Evolutionary conservation across 83 land plant genomes (phyloP).

Genomic region (Larix sibirica): DNA sequence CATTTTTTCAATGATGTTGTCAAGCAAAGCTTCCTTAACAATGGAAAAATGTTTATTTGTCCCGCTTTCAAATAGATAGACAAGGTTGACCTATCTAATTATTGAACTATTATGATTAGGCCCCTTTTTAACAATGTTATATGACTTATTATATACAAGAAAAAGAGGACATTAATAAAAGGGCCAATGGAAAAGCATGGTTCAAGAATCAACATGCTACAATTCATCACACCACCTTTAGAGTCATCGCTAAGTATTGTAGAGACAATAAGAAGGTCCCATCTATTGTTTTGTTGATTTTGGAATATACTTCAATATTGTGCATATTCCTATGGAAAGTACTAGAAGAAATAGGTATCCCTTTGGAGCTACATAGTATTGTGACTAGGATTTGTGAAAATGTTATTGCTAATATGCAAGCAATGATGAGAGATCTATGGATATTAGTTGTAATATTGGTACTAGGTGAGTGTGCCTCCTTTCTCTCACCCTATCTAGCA

Average conservation of each 20-base stretch:
- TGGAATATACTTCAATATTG: background rate
- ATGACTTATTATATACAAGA: background rate
- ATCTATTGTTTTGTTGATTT: background rate
- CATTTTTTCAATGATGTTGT: too few species aligned
- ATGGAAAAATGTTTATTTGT: too few species aligned
- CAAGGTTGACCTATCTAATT: background rate
- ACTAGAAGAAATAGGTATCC: background rate
- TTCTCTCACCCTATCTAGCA: too few species aligned
- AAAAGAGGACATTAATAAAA: background rate
- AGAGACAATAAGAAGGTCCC: background rate
- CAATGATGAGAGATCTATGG: too few species aligned
- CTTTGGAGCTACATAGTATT: background rate
- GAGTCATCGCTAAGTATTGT: background rate
- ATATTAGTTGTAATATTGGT: too few species aligned
- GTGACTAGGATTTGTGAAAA: background rate
- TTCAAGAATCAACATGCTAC: background rate
- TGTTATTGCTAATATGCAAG: too few species aligned
- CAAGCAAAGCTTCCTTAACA: too few species aligned
- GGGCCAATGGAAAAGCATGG: background rate
- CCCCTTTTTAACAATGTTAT: background rate
- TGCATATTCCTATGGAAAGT: background rate
- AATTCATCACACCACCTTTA: background rate
- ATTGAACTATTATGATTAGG: background rate
- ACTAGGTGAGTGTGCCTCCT: too few species aligned
- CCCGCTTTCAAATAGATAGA: background rate